Base-by-base conservation (phyloP, 768 basidiomycete species). In the Kwoniella dejecticola region DNA sequence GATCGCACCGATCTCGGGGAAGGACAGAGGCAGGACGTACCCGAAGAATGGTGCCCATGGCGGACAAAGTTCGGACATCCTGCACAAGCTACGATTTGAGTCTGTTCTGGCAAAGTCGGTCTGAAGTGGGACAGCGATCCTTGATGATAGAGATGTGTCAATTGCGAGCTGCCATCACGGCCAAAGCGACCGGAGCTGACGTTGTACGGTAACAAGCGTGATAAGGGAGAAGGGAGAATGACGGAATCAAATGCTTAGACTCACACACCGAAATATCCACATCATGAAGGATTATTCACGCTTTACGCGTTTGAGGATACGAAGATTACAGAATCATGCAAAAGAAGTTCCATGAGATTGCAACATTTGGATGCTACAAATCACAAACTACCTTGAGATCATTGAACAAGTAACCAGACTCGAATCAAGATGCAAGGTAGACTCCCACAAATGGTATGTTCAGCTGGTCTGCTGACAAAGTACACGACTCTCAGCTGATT, bases 31-130 rank as follows among this genome's bases (percentile, higher is more conserved):
- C 11, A 42, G 8, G 36, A 59, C 77, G 49, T 23, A 78, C 77
- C 94, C 95, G 78, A 98, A 96, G 86, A 98, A 98, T 52, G 92
- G 90, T 52, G 94, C 94, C 77, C 90, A 97, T 29, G 93, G 90
- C 63, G 92, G 92, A 78, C 92, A 96, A 50, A 84, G 73, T 47
- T 79, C 75, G 31, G 77, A 72, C 77, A 79, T 79, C 33, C 21
- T 52, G 58, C 15, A n/a, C 12, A 21, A 23, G 29, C 12, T 23
- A 21, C n/a, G n/a, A n/a, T n/a, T n/a, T n/a, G n/a, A n/a, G n/a
- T n/a, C n/a, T n/a, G n/a, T n/a, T n/a, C n/a, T n/a, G n/a, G n/a
- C n/a, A n/a, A n/a, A n/a, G n/a, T n/a, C n/a, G n/a, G n/a, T n/a
- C n/a, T n/a, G n/a, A n/a, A n/a, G n/a, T n/a, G n/a, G n/a, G n/a